phyloP scores from a whole-genome alignment of 495 filamentous ascomycete genomes.

The Hypoxylon subgilvum region DNA sequence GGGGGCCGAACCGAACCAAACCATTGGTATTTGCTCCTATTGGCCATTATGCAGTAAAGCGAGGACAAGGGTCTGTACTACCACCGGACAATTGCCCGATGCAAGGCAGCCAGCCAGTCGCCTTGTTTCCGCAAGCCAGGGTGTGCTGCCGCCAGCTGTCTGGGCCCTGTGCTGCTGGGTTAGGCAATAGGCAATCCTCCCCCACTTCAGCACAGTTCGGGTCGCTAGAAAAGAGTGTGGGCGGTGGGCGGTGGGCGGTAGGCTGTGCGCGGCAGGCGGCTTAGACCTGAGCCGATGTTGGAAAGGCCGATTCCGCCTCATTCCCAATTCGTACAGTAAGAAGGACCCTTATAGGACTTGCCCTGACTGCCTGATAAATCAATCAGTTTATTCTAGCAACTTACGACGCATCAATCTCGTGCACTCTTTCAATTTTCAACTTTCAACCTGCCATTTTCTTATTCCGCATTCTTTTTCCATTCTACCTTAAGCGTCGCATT shows the following conservation, averaged over 20 bases:
- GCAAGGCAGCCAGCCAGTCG: constrained; percentile 28
- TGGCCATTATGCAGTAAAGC: constrained; percentile 2
- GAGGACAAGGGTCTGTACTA: constrained; percentile 7
- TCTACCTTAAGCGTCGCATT: constrained; percentile 14
- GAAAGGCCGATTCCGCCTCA: constrained; percentile 22
- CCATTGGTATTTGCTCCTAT: neutral
- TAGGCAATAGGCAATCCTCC: neutral
- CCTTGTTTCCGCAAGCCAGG: neutral
- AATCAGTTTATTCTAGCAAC: constrained; percentile 9
- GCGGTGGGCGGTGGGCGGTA: too few relatives aligned
- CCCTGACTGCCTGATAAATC: constrained; percentile 9
- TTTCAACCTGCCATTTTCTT: neutral
- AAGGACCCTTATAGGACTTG: neutral
- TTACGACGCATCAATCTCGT: constrained; percentile 5
- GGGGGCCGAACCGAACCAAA: too few relatives aligned
- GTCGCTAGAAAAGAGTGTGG: constrained; percentile 3
- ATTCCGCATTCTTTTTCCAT: constrained; percentile 29
- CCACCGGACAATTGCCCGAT: constrained; percentile 29
- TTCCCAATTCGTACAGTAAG: constrained; percentile 22
- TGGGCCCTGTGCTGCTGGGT: too few relatives aligned
- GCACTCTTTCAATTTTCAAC: constrained; percentile 3
- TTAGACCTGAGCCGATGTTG: neutral
- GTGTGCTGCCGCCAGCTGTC: too few relatives aligned
- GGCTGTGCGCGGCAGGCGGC: too few relatives aligned
- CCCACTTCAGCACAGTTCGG: constrained; percentile 6